A percentile compares a stretch with the other conserved stretches of the same genome.
These are phyloP conservation scores for Kuraishia molischiana DNA, from an alignment of 805 yeast species.

Conservation along the genomic window DNA sequence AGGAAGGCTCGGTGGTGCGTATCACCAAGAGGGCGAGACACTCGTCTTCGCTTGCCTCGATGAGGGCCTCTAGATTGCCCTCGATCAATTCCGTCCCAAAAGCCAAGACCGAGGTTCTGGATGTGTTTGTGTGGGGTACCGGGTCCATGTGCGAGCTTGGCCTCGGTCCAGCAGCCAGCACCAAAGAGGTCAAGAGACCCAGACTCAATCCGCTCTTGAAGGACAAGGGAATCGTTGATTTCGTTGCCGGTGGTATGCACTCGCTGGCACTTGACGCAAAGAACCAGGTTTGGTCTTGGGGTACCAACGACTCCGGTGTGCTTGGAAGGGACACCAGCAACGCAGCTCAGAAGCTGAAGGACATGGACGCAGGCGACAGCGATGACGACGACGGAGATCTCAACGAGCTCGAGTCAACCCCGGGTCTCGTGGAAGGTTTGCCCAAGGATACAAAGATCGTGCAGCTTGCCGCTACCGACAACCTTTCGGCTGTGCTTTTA, in stretches of 20 bases:
- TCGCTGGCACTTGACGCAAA: slow-evolving; percentile 69
- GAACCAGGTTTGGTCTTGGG: slow-evolving; percentile 96
- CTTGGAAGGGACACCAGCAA: slow-evolving; percentile 77
- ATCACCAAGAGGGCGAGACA: slow-evolving; percentile 22
- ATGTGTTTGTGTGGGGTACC: slow-evolving; percentile 89
- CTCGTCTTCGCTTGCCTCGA: slow-evolving; percentile 28
- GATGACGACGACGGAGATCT: slow-evolving; percentile 77
- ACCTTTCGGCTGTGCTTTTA: slow-evolving; percentile 70
- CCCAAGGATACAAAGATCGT: slow-evolving; percentile 54
- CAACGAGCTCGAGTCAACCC: slow-evolving; percentile 85
- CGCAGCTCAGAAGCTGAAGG: slow-evolving; percentile 52
- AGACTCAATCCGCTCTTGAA: slow-evolving; percentile 74
- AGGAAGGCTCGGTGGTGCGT: slow-evolving; percentile 23
- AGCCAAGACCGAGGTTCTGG: slow-evolving; percentile 40
- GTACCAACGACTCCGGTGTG: slow-evolving; percentile 87
- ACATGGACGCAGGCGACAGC: slow-evolving; percentile 47
- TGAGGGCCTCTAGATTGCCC: slow-evolving; percentile 41
- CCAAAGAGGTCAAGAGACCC: slow-evolving; percentile 93
- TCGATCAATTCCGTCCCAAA: slow-evolving; percentile 30
- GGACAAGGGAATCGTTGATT: slow-evolving; percentile 64
- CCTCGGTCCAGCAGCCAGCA: slow-evolving; percentile 87
- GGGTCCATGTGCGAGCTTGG: slow-evolving; percentile 98
- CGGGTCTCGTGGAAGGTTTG: slow-evolving; percentile 61
- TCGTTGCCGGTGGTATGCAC: slow-evolving; percentile 97
- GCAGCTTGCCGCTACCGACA: slow-evolving; percentile 87